A percentile compares a stretch with the other conserved stretches of the same genome.
Conservation (phyloP, 169 alveolate genomes). For the Eimeria tenella region DNA sequence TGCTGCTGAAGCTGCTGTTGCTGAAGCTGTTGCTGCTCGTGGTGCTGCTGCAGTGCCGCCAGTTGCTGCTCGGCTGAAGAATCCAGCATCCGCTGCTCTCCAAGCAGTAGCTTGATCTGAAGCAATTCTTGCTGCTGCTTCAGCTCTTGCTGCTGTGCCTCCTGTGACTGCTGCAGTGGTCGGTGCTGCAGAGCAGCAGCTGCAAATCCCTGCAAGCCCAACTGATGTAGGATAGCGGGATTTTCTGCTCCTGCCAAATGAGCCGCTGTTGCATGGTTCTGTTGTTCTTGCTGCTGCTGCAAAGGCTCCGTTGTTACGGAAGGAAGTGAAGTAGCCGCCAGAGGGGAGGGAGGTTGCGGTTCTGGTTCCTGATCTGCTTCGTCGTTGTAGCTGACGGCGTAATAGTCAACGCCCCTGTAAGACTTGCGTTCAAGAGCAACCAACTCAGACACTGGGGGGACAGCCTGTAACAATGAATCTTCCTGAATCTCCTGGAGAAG, state of each 20-base stretch:
- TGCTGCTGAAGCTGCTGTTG: slow-evolving; percentile 64
- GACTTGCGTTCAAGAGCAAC: slow-evolving; percentile 35
- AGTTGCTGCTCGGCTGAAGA: slow-evolving; percentile 52
- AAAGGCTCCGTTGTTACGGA: slow-evolving; percentile 32
- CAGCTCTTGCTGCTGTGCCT: slow-evolving; percentile 65
- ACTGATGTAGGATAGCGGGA: slow-evolving; percentile 32
- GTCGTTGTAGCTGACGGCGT: slow-evolving; percentile 53
- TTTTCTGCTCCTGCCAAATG: background rate
- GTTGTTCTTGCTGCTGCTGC: slow-evolving; percentile 67
- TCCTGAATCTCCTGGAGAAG: slow-evolving; percentile 57
- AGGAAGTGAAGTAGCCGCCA: background rate
- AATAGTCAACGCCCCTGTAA: slow-evolving; percentile 34
- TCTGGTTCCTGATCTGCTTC: slow-evolving; percentile 52
- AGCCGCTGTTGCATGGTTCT: slow-evolving; percentile 27
- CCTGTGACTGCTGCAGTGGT: slow-evolving; percentile 50
- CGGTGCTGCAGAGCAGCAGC: slow-evolving; percentile 67
- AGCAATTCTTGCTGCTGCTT: slow-evolving; percentile 69
- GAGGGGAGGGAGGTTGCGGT: slow-evolving; percentile 45
- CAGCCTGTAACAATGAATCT: slow-evolving; percentile 46
- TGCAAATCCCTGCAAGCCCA: slow-evolving; percentile 58
- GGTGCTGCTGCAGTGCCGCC: slow-evolving; percentile 55
- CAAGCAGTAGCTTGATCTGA: slow-evolving; percentile 63
- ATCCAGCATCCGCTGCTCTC: slow-evolving; percentile 68
- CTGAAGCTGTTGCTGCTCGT: slow-evolving; percentile 39
- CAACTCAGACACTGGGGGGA: slow-evolving; percentile 9